Evolutionary conservation across 129 eudicot species (phyloP).

Genomic region (Logfia minima): DNA sequence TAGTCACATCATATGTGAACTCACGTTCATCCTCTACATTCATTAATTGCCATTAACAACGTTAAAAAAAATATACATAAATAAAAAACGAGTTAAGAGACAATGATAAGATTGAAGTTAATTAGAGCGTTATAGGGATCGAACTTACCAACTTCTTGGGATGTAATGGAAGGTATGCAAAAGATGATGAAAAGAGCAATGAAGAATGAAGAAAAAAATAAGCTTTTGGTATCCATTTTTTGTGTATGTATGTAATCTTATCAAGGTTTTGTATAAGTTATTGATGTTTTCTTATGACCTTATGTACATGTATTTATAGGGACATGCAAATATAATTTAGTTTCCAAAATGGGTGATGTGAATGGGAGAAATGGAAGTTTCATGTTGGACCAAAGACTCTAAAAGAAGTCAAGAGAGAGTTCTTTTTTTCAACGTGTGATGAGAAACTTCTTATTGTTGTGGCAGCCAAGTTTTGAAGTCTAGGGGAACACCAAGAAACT

Average conservation of each 20-base stretch:
- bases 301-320: background rate
- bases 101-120: background rate
- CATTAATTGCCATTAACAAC: background rate
- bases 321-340: background rate
- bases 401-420: background rate
- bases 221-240: constrained; percentile 26
- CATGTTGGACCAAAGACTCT: constrained; percentile 2
- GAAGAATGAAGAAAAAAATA: constrained; percentile 13
- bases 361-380: constrained; percentile 1
- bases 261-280: constrained; percentile 16
- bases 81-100: background rate
- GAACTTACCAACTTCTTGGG: constrained; percentile 62
- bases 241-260: constrained; percentile 5
- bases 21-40: constrained; percentile 52
- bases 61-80: background rate
- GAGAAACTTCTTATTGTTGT: background rate
- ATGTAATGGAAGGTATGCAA: constrained; percentile 4
- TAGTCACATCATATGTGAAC: constrained; percentile 32
- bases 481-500: background rate
- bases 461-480: constrained; percentile 5
- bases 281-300: constrained; percentile 7
- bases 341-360: constrained; percentile 7
- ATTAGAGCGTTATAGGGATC: background rate
- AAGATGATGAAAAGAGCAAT: constrained; percentile 31
- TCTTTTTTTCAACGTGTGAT: background rate